Base-by-base conservation (phyloP, 352 stramenopile genomes). In the Phytophthora parvispora region DNA sequence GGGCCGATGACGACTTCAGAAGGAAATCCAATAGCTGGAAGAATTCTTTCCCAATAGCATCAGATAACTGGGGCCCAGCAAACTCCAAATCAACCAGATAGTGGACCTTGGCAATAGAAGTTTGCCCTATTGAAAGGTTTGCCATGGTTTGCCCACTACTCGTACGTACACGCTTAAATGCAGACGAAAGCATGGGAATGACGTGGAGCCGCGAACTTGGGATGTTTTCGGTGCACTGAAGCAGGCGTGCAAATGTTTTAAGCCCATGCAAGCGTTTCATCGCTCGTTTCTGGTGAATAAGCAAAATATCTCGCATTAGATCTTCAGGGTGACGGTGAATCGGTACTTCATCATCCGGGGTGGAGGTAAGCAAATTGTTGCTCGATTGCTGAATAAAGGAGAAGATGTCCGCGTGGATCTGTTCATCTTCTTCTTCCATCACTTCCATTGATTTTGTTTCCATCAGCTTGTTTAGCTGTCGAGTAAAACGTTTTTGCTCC, bases 371-470 rank as follows among this genome's bases (percentile, higher is more conserved):
- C 42, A 79, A 12, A 20, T 52, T 51, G 18, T 10, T 73, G 32
- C 50, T 74, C 18, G 82, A 81, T 42, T 90, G 81, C 54, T 97
- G 87, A 18, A 97, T 66, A 32, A 97, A 97, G 2, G 80, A 81
- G 53, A 97, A 95, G 20, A 95, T 86, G 27, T 97, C 89, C 1
- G 84, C 63, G 34, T 95, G 87, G 32, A 94, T 78, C n/a, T 82
- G 84, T 53, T 95, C 89, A 43, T 97, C 89, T 75, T 97, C 89
- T 72, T 93, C 84, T 69, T 95, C 87, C 56, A 95, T 93, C 34
- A 66, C 72, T 43, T 94, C 84, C 28, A 88, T 80, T 6, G 84
- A 84, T 64, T 95, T 96, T 7, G 75, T 81, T 49, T 92, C 81
- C 78, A 90, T 90, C 8, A 95, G 43, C n/a, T 72, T 72, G 29